Evolutionary conservation across 2,329 filamentous ascomycete genomes (phyloP).

Genomic region (Sporothrix protearum): DNA sequence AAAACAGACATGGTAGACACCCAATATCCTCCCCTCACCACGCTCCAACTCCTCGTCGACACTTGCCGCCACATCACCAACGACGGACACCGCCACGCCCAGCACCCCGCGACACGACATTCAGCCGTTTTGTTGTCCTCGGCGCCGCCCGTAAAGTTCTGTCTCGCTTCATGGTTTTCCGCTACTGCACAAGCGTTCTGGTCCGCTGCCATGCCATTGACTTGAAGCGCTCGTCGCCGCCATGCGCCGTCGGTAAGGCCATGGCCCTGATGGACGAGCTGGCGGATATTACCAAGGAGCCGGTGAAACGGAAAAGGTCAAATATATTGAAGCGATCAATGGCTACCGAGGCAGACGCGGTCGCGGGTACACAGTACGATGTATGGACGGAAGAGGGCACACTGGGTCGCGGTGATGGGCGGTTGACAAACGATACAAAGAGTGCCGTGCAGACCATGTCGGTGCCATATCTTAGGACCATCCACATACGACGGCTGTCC

Average conservation of each 20-base stretch:
- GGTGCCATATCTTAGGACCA: constrained; percentile 29
- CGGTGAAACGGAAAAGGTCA: constrained; percentile 32
- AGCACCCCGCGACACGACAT: constrained; percentile 38
- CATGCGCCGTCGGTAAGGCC: constrained; percentile 38
- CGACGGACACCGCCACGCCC: constrained; percentile 18
- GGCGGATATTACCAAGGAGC: constrained; percentile 32
- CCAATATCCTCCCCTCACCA: neutral
- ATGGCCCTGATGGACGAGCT: constrained; percentile 37
- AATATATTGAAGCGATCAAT: constrained; percentile 34
- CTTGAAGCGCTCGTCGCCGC: constrained; percentile 38
- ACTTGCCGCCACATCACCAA: neutral
- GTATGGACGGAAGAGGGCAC: constrained; percentile 11
- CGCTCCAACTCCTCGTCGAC: neutral
- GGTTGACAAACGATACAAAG: neutral
- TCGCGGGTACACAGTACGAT: constrained; percentile 20
- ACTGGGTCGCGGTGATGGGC: constrained; percentile 14
- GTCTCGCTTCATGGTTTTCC: constrained; percentile 36
- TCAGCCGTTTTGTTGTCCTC: constrained; percentile 45
- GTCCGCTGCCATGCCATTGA: constrained; percentile 35
- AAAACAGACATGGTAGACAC: neutral
- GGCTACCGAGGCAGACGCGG: constrained; percentile 32
- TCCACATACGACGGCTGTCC: constrained; percentile 24
- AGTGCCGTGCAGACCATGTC: constrained; percentile 20
- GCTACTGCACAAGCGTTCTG: constrained; percentile 32
- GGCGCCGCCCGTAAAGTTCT: constrained; percentile 40